Evolutionary conservation across 176 grass and related monocot genomes (phyloP).

Genomic region (Tillandsia fasciculata): DNA sequence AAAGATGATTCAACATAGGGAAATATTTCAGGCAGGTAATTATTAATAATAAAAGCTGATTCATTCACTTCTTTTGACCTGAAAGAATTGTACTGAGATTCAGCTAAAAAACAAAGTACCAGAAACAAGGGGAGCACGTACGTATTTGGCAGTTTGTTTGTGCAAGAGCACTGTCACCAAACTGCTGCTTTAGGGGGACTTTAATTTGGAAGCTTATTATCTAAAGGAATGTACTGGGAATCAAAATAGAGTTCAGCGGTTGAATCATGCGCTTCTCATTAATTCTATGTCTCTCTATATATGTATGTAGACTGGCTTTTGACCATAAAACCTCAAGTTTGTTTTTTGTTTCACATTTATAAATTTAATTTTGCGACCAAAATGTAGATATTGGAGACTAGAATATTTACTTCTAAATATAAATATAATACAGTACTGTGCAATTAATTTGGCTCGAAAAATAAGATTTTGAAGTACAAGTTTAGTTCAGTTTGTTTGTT

Average conservation of each 20-base stretch:
- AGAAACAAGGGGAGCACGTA: neutral
- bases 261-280: conserved; percentile 1
- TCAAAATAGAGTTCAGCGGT: conserved; percentile 2
- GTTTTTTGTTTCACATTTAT: neutral
- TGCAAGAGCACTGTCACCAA: neutral
- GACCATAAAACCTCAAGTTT: neutral
- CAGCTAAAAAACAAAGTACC: neutral
- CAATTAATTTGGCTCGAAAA: conserved; percentile 5
- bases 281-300: neutral
- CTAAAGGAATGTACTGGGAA: conserved; percentile 8
- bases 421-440: neutral
- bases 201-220: conserved; percentile 1
- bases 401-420: neutral
- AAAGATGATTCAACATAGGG: no score
- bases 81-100: neutral
- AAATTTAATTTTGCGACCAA: neutral
- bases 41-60: neutral
- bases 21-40: no score
- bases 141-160: neutral
- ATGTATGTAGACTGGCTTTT: neutral
- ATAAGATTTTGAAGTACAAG: conserved; percentile 5
- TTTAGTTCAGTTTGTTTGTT: neutral
- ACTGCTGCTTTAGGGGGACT: neutral
- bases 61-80: neutral
- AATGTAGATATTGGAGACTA: neutral